These are phyloP conservation scores for Anaeromyces robustus DNA, from an alignment of 192 early-diverging fungal genomes.

Conservation along the genomic window DNA sequence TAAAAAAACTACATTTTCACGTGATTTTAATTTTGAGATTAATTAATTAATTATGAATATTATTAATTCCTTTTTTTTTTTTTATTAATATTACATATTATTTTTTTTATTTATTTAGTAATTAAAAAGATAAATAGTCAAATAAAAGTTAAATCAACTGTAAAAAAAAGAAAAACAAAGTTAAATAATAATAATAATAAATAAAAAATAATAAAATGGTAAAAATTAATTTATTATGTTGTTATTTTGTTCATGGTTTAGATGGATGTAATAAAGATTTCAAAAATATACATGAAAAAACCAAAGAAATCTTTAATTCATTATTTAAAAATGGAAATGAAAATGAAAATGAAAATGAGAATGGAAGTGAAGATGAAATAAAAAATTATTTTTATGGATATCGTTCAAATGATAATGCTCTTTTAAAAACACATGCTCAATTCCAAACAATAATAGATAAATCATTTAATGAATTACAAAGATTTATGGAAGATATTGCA, in stretches of 20 bases:
- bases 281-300: background rate
- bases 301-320: background rate
- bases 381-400: background rate
- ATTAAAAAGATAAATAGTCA: too few relatives aligned
- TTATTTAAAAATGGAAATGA: background rate
- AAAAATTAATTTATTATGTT: background rate
- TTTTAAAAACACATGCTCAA: background rate
- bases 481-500: background rate
- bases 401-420: background rate
- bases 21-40: too few relatives aligned
- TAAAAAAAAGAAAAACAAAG: too few relatives aligned
- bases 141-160: too few relatives aligned
- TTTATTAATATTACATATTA: too few relatives aligned
- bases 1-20: too few relatives aligned
- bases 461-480: background rate
- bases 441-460: background rate
- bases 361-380: too few relatives aligned
- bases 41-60: too few relatives aligned
- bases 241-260: background rate
- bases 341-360: too few relatives aligned
- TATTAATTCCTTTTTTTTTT: too few relatives aligned
- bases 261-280: background rate
- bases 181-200: background rate
- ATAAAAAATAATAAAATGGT: background rate
- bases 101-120: too few relatives aligned